These are phyloP conservation scores for Talaromyces ruber DNA, from an alignment of 495 filamentous ascomycete genomes.

Conservation along the genomic window DNA sequence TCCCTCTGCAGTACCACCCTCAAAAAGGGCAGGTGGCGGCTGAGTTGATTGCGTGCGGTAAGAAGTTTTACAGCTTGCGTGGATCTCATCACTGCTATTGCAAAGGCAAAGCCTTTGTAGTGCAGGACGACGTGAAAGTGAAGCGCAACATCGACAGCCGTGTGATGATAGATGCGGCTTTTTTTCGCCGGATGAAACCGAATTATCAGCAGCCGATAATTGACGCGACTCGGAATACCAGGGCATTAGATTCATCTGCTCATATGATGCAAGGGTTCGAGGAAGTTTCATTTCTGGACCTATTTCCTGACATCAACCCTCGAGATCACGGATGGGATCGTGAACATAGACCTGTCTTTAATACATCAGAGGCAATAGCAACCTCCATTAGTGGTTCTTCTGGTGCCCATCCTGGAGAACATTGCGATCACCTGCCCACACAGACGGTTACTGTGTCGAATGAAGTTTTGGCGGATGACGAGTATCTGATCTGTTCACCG, in stretches of 20 bases:
- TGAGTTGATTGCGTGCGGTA: slow-evolving; percentile 14
- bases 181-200: slow-evolving; percentile 9
- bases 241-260: slow-evolving; percentile 2
- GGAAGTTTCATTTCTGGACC: neutral
- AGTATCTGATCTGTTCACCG: slow-evolving; percentile 13
- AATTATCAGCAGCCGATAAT: slow-evolving; percentile 6
- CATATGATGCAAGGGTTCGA: neutral
- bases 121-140: slow-evolving; percentile 8
- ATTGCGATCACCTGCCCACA: neutral
- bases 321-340: neutral
- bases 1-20: neutral
- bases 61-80: slow-evolving; percentile 18
- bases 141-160: slow-evolving; percentile 6
- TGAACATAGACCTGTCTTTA: neutral
- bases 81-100: slow-evolving; percentile 8
- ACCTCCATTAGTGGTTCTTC: too few species aligned
- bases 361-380: neutral
- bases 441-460: too few species aligned
- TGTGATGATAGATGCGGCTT: slow-evolving; percentile 8
- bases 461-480: slow-evolving; percentile 7
- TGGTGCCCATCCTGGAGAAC: neutral
- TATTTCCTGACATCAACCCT: neutral
- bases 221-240: neutral
- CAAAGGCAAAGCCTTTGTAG: slow-evolving; percentile 10
- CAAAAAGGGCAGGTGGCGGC: neutral